Base-by-base conservation (phyloP, 805 yeast species). In the Teunomyces gatunensis region DNA sequence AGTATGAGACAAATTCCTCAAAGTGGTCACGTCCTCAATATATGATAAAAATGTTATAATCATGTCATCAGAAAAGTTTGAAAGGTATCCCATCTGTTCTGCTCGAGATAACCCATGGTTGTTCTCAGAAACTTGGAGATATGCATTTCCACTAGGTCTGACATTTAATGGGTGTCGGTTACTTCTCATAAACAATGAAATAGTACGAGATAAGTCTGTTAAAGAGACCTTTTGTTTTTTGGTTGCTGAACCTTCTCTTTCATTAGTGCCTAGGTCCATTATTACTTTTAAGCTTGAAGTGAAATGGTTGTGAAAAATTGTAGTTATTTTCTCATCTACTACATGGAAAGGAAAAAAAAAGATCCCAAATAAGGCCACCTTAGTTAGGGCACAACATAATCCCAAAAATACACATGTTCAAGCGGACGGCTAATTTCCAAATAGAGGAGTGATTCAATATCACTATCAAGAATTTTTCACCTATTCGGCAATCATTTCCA, bases 131-230 rank as follows among this genome's bases (percentile, higher is more conserved):
- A 55, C 54, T 25, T 63, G 61, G 18, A 83, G 57, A 21, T 79
- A 64, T 3, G 78, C 73, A 56, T 88, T 88, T 4, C 95, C 96
- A n/a, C 78, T 65, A 0, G 96, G 96, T 57, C 77, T 80, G 12
- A 88, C 83, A 44, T 85, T 85, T 27, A 87, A 64, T 1, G 95
- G 95, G 58, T 88, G 95, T 45, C 72, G 69, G 17, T 73, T 63
- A 7, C 73, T 61, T 2, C 65, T 54, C 2, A 72, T 52, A 11
- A 47, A 51, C 5, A 62, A 47, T 5, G 61, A 55, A 9, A 65
- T 39, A 11, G 20, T 41, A n/a, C 57, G 17, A 9, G 47, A 42
- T 4, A 10, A 39, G 30, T 50, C 47, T 11, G n/a, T 32, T 13
- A 20, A 11, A 9, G 30, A 47, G 1, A 42, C n/a, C 27, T 32